Percentiles rank a stretch among this genome's conserved stretches.
These are phyloP conservation scores for Bruguiera sexangula DNA, from an alignment of 345 rosid species.

Conservation along the genomic window DNA sequence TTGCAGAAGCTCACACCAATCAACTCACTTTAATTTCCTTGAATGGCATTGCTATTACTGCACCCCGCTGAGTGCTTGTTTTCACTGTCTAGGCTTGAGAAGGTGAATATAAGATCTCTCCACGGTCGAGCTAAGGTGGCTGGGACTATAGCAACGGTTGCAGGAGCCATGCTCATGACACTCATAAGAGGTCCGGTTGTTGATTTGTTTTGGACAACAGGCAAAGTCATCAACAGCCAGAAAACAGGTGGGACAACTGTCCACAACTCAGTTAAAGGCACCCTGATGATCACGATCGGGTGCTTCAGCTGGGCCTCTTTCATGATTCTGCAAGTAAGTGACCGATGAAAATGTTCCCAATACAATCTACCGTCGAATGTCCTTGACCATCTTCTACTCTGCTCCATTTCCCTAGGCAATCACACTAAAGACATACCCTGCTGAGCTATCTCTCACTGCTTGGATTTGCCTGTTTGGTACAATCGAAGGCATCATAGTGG, in stretches of 20 bases:
- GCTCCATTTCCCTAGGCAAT: slow-evolving; percentile 39
- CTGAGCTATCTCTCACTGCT: slow-evolving; percentile 75
- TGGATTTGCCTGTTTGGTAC: slow-evolving; percentile 84
- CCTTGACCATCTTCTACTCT: not conserved
- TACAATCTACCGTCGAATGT: not conserved
- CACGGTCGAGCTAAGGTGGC: slow-evolving; percentile 58
- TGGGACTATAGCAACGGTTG: slow-evolving; percentile 79
- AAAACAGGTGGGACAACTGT: slow-evolving; percentile 38
- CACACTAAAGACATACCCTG: slow-evolving; percentile 62
- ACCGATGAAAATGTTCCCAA: not conserved
- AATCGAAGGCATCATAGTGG: slow-evolving; percentile 48
- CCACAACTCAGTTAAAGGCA: slow-evolving; percentile 55
- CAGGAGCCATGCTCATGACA: slow-evolving; percentile 93
- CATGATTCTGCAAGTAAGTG: slow-evolving; percentile 64
- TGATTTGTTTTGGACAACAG: slow-evolving; percentile 55
- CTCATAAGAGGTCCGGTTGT: slow-evolving; percentile 61
- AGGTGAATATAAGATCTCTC: slow-evolving; percentile 44
- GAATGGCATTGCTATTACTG: not conserved
- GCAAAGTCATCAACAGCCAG: slow-evolving; percentile 22
- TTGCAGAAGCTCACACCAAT: too few species aligned
- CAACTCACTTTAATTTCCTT: too few species aligned
- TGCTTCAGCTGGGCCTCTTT: slow-evolving; percentile 77
- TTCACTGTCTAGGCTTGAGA: slow-evolving; percentile 49
- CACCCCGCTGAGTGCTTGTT: not conserved
- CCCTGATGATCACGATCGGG: slow-evolving; percentile 55